Evolutionary conservation across 1,139 yeast genomes (phyloP).

Genomic region (Suhomyces anneliseae): DNA sequence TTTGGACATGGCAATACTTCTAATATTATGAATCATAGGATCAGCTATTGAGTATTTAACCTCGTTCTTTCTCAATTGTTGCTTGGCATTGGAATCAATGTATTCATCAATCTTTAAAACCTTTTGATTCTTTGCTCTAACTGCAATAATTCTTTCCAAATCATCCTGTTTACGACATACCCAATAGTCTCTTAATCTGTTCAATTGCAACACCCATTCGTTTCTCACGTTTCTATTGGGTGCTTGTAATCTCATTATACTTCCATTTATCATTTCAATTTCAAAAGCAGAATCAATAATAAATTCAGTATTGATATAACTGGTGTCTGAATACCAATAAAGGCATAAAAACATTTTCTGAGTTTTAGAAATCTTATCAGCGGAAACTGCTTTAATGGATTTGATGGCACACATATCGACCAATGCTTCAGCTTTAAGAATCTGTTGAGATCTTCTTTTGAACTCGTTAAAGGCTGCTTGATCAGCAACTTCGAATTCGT

Average conservation of each 20-base stretch:
- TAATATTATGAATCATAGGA: slow-evolving; percentile 52
- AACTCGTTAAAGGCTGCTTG: slow-evolving; percentile 58
- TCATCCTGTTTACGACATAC: slow-evolving; percentile 44
- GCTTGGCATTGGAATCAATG: slow-evolving; percentile 57
- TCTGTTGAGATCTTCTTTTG: slow-evolving; percentile 57
- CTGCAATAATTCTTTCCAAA: slow-evolving; percentile 30
- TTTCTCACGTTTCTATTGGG: slow-evolving; percentile 50
- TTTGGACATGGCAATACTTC: slow-evolving; percentile 57
- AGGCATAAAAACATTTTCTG: slow-evolving; percentile 41
- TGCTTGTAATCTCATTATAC: slow-evolving; percentile 57
- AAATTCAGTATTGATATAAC: slow-evolving; percentile 27
- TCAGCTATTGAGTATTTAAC: slow-evolving; percentile 54
- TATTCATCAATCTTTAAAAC: slow-evolving; percentile 54
- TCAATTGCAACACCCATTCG: slow-evolving; percentile 63
- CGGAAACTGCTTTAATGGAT: slow-evolving; percentile 31
- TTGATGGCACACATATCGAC: slow-evolving; percentile 58
- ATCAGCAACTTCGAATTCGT: slow-evolving; percentile 54
- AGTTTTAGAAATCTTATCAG: slow-evolving; percentile 25
- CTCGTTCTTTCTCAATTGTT: slow-evolving; percentile 55
- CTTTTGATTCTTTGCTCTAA: slow-evolving; percentile 49
- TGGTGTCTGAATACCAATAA: slow-evolving; percentile 43
- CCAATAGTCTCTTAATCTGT: slow-evolving; percentile 60
- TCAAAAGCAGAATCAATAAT: slow-evolving; percentile 51
- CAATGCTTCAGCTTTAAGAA: slow-evolving; percentile 59
- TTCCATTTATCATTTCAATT: slow-evolving; percentile 49